These are phyloP conservation scores for Trichocladium uniseriatum DNA, from an alignment of 495 filamentous ascomycete species.

Conservation along the genomic window DNA sequence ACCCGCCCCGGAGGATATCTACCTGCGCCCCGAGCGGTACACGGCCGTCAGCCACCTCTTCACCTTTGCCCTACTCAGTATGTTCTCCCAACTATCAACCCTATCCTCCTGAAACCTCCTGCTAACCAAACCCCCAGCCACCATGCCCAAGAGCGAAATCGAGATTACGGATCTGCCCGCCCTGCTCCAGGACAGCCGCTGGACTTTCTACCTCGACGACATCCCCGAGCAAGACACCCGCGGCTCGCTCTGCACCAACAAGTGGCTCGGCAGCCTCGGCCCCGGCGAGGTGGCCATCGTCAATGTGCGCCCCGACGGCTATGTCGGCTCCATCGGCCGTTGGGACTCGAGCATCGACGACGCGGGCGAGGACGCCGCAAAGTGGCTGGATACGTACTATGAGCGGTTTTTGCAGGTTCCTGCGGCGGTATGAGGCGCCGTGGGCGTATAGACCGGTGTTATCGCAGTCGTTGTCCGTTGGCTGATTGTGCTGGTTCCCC, in stretches of 20 bases:
- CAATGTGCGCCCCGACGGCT: constrained; percentile 59
- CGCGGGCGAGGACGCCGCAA: constrained; percentile 36
- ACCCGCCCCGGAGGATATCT: constrained; percentile 46
- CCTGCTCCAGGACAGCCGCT: constrained; percentile 49
- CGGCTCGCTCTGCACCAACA: constrained; percentile 44
- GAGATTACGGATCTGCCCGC: constrained; percentile 53
- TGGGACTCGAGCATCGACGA: constrained; percentile 42
- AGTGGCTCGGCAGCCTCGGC: constrained; percentile 52
- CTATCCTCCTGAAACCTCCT: not conserved
- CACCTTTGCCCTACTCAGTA: constrained; percentile 49
- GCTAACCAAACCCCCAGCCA: constrained; percentile 32
- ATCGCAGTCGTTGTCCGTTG: not conserved
- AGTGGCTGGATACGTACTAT: constrained; percentile 55
- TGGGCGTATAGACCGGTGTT: too few relatives aligned
- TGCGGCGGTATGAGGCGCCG: not conserved
- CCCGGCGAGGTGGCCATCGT: constrained; percentile 46
- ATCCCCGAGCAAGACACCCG: constrained; percentile 40
- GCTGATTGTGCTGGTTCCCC: not conserved
- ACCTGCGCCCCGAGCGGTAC: constrained; percentile 51
- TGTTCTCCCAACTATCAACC: constrained; percentile 4
- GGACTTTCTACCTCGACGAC: constrained; percentile 61
- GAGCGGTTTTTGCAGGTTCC: constrained; percentile 42
- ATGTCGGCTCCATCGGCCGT: constrained; percentile 49
- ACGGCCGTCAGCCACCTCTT: constrained; percentile 49
- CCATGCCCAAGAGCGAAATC: constrained; percentile 45